A percentile compares a stretch with the other conserved stretches of the same genome.
Conservation (phyloP, 257 asterid genomes). For the Datura wrightii region DNA sequence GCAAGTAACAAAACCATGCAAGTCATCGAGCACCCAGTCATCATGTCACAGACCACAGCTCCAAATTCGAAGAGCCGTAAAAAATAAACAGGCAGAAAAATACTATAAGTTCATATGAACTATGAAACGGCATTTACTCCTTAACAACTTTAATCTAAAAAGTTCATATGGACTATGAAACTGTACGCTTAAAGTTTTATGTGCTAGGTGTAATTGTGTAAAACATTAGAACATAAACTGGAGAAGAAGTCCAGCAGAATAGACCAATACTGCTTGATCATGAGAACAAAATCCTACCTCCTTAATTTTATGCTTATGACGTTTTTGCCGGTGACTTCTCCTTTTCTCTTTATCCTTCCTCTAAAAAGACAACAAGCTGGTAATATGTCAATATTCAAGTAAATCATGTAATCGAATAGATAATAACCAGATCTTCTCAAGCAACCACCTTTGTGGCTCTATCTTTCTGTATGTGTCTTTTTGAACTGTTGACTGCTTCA, state of each 20-base stretch:
- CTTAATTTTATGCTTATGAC: constrained; percentile 66
- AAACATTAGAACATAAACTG: background rate
- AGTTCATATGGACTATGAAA: background rate
- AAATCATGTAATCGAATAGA: background rate
- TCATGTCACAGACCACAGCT: constrained; percentile 92
- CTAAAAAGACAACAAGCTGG: constrained; percentile 54
- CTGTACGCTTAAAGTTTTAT: background rate
- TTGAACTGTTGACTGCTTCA: constrained; percentile 61
- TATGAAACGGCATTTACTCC: background rate
- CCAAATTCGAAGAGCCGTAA: constrained; percentile 96
- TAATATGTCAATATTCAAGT: constrained; percentile 26
- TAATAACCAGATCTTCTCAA: constrained; percentile 24
- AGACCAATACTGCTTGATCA: constrained; percentile 22
- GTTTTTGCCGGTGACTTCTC: constrained; percentile 67
- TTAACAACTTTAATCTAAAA: background rate
- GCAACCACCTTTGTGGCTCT: constrained; percentile 67
- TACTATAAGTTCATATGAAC: constrained; percentile 56
- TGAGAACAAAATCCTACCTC: constrained; percentile 63
- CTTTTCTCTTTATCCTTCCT: constrained; percentile 73
- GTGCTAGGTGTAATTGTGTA: background rate
- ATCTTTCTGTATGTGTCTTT: constrained; percentile 68
- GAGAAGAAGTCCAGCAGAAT: background rate
- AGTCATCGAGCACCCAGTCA: constrained; percentile 62
- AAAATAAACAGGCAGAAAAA: constrained; percentile 64
- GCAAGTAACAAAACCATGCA: constrained; percentile 64